phyloP scores from a whole-genome alignment of 108 stramenopile species.

The Fragilaria radians region DNA sequence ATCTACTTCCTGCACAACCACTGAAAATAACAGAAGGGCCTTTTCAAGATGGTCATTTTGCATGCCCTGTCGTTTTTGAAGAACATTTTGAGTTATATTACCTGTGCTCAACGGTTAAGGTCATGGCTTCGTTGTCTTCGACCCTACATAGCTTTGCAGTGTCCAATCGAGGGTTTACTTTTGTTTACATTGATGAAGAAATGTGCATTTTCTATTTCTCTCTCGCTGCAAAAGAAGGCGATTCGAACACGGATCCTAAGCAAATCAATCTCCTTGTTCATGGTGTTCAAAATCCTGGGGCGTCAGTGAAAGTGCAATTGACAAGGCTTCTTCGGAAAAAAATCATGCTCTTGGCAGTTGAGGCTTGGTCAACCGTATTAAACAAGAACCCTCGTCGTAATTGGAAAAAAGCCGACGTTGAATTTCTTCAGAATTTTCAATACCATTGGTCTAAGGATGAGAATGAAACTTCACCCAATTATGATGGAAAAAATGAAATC shows the following conservation, averaged over 20 bases:
- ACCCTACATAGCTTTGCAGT: constrained; percentile 74
- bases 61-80: constrained; percentile 51
- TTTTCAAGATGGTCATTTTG: constrained; percentile 22
- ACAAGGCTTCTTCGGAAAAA: constrained; percentile 48
- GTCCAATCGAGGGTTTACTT: constrained; percentile 53
- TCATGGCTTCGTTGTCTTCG: constrained; percentile 40
- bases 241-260: constrained; percentile 4
- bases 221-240: constrained; percentile 27
- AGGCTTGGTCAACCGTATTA: constrained; percentile 51
- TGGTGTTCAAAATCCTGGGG: constrained; percentile 52
- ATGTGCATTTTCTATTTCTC: constrained; percentile 72
- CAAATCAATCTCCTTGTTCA: constrained; percentile 55
- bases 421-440: constrained; percentile 50
- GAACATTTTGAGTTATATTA: constrained; percentile 38
- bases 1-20: constrained; percentile 34
- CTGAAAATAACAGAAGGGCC: constrained; percentile 3
- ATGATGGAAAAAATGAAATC: constrained; percentile 9
- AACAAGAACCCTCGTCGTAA: constrained; percentile 66
- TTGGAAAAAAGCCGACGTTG: constrained; percentile 42
- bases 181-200: constrained; percentile 72
- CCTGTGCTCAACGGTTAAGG: constrained; percentile 53
- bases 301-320: constrained; percentile 59
- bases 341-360: constrained; percentile 47
- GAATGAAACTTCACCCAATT: constrained; percentile 18
- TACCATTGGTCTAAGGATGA: constrained; percentile 36